A percentile compares a stretch with the other conserved stretches of the same genome.
phyloP scores from a whole-genome alignment of 371 early-diverging fungal genomes.

The Lichtheimia ornata region DNA sequence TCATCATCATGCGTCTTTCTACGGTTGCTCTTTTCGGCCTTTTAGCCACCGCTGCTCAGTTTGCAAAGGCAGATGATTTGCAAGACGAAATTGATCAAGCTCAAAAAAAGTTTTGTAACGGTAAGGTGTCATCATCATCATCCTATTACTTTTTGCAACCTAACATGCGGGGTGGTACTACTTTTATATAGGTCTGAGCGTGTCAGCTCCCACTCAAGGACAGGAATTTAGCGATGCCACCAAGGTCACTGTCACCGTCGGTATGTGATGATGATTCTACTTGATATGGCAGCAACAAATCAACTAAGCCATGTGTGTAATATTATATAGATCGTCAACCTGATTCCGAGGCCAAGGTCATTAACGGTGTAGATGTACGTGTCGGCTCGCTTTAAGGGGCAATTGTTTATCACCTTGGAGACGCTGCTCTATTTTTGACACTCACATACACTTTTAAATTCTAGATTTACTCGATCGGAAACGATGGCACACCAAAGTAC shows the following conservation, averaged over 20 bases:
- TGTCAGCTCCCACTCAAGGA: constrained; percentile 36
- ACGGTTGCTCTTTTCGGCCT: constrained; percentile 22
- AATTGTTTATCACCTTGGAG: not conserved
- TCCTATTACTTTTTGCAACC: not conserved
- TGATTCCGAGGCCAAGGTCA: constrained; percentile 41
- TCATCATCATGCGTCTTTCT: constrained; percentile 31
- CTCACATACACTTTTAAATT: no score
- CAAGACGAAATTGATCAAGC: constrained; percentile 47
- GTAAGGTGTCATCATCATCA: constrained; percentile 18
- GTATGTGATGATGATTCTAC: constrained; percentile 24
- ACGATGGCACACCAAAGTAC: constrained; percentile 38
- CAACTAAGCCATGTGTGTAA: not conserved
- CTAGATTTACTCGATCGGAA: constrained; percentile 39
- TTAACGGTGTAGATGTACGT: constrained; percentile 48
- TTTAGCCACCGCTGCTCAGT: constrained; percentile 23
- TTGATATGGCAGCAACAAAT: no score
- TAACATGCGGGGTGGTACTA: not conserved
- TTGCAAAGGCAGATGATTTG: constrained; percentile 37
- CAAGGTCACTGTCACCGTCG: constrained; percentile 45
- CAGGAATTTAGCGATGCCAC: constrained; percentile 40
- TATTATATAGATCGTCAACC: constrained; percentile 35
- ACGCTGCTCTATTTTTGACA: constrained; percentile 3
- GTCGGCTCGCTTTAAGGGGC: not conserved
- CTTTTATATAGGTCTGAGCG: constrained; percentile 23
- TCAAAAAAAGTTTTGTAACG: constrained; percentile 50